Percentiles rank a stretch among this genome's conserved stretches.
Evolutionary conservation across 164 flowering plant species (phyloP).

Genomic region (Chloranthus sessilifolius): DNA sequence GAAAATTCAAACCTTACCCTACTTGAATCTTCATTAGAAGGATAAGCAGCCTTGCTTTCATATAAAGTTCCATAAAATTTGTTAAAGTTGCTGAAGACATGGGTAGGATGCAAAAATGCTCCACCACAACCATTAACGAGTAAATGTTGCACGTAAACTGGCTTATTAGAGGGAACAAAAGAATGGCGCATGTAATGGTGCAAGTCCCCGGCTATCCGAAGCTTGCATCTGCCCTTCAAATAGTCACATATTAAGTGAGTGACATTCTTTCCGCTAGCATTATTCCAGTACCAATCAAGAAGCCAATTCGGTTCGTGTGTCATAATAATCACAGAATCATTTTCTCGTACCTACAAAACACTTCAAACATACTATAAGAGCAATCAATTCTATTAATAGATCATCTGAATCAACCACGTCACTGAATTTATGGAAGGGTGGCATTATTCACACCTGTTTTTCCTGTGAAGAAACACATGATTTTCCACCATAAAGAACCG

Average conservation of each 20-base stretch:
- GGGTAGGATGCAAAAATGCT: slow-evolving; percentile 99
- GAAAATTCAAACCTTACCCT: slow-evolving; percentile 44
- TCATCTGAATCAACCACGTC: too few relatives aligned
- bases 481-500: too few relatives aligned
- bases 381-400: neutral
- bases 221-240: slow-evolving; percentile 90
- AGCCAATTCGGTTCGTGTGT: slow-evolving; percentile 99
- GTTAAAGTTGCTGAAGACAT: slow-evolving; percentile 74
- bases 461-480: too few relatives aligned
- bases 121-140: slow-evolving; percentile 99
- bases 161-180: slow-evolving; percentile 57
- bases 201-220: slow-evolving; percentile 93
- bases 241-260: slow-evolving; percentile 69
- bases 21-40: slow-evolving; percentile 95
- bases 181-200: slow-evolving; percentile 99
- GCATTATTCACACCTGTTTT: too few relatives aligned
- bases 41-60: slow-evolving; percentile 86
- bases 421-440: too few relatives aligned
- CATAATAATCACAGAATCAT: slow-evolving; percentile 87
- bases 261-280: slow-evolving; percentile 76
- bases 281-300: slow-evolving; percentile 96
- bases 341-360: slow-evolving; percentile 60
- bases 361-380: slow-evolving; percentile 5
- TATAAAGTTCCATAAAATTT: slow-evolving; percentile 54
- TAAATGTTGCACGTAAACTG: slow-evolving; percentile 79